These are phyloP conservation scores for Dovyalis caffra DNA, from an alignment of 345 rosid genomes.

Conservation along the genomic window DNA sequence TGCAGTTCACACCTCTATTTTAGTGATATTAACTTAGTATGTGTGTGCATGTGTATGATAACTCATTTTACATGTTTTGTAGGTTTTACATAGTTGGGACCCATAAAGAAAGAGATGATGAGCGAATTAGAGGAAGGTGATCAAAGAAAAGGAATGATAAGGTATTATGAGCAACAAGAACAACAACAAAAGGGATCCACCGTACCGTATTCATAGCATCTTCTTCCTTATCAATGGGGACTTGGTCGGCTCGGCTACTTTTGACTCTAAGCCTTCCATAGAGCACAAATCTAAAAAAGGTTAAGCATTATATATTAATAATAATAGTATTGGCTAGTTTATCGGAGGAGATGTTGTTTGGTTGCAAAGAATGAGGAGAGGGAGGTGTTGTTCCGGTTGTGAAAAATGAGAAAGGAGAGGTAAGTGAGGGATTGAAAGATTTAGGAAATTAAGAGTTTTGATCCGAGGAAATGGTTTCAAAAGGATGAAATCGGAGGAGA, in stretches of 20 bases:
- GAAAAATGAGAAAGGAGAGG: no score
- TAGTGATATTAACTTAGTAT: not conserved
- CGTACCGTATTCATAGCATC: slow-evolving; percentile 8
- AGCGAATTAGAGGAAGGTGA: slow-evolving; percentile 1
- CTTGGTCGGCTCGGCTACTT: slow-evolving; percentile 32
- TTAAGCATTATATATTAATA: not conserved
- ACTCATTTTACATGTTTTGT: not conserved
- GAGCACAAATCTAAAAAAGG: slow-evolving; percentile 19
- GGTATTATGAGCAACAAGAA: slow-evolving; percentile 9
- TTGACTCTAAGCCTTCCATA: slow-evolving; percentile 14
- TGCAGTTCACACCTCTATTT: not conserved
- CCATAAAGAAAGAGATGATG: slow-evolving; percentile 21
- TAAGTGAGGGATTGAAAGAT: no score
- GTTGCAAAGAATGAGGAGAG: no score
- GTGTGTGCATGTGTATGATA: not conserved
- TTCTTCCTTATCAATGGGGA: slow-evolving; percentile 14
- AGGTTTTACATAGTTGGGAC: slow-evolving; percentile 20
- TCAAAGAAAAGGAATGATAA: slow-evolving; percentile 7
- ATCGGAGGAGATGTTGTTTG: no score
- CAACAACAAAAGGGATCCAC: slow-evolving; percentile 14
- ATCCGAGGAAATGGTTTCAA: no score
- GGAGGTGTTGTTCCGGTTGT: no score
- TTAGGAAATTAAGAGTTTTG: no score
- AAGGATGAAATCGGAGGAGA: no score
- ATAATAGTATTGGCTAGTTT: not conserved